Conservation (phyloP, 2,329 filamentous ascomycete genomes). For the Calonectria hawksworthii region DNA sequence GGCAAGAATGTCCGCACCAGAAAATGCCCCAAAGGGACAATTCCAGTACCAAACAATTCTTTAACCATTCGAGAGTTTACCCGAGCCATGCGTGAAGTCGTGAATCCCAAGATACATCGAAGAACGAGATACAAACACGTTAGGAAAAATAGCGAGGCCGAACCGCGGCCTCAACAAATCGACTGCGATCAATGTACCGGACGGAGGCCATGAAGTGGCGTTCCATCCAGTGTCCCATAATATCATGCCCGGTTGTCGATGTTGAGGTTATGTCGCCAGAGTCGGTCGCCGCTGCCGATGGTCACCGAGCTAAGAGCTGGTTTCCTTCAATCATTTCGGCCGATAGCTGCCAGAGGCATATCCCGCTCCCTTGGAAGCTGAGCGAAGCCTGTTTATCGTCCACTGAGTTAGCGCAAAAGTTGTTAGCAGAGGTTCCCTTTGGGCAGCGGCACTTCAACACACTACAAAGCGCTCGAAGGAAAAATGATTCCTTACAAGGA, state of each 20-base stretch:
- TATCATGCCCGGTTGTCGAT: conserved; percentile 45
- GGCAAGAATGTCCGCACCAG: conserved; percentile 28
- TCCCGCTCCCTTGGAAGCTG: conserved; percentile 79
- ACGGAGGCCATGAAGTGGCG: conserved; percentile 36
- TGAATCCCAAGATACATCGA: conserved; percentile 54
- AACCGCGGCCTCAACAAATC: conserved; percentile 44
- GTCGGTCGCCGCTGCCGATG: conserved; percentile 40
- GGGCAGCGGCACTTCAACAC: conserved; percentile 77
- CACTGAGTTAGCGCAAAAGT: conserved; percentile 83
- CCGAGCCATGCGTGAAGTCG: conserved; percentile 57
- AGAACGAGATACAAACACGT: conserved; percentile 59
- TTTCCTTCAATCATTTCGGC: conserved; percentile 49
- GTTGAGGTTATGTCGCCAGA: conserved; percentile 44
- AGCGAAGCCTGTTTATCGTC: conserved; percentile 88
- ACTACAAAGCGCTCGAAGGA: conserved; percentile 85
- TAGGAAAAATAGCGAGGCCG: conserved; percentile 47
- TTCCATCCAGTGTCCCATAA: conserved; percentile 34
- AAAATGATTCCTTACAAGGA: conserved; percentile 90
- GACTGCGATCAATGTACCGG: conserved; percentile 44
- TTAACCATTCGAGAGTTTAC: conserved; percentile 43
- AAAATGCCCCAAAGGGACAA: conserved; percentile 23
- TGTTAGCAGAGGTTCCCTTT: conserved; percentile 79
- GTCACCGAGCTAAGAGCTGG: conserved; percentile 32
- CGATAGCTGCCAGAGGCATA: conserved; percentile 57
- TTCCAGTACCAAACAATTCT: conserved; percentile 27